These are phyloP conservation scores for Phytophthora pini DNA, from an alignment of 352 stramenopile genomes.

Conservation along the genomic window DNA sequence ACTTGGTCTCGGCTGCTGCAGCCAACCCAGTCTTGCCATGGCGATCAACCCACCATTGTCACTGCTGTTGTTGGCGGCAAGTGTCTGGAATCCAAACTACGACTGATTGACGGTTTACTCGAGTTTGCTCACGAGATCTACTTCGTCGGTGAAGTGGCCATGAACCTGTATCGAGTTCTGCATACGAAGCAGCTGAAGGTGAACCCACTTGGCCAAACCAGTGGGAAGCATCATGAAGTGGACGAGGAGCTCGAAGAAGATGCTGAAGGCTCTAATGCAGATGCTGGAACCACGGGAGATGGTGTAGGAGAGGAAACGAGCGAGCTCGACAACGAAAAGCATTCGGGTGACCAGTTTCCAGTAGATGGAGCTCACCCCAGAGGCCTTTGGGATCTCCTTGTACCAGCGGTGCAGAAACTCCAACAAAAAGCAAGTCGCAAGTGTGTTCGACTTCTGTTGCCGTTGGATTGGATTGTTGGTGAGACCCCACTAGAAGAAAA, in stretches of 20 bases:
- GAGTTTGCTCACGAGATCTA: constrained; percentile 66
- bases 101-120: constrained; percentile 69
- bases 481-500: constrained; percentile 57
- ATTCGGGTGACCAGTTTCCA: background rate
- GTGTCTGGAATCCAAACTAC: constrained; percentile 59
- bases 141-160: constrained; percentile 70
- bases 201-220: background rate
- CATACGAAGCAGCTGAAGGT: constrained; percentile 26
- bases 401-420: constrained; percentile 55
- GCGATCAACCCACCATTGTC: background rate
- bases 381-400: constrained; percentile 44
- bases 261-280: background rate
- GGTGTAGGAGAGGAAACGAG: constrained; percentile 6
- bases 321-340: background rate
- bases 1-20: constrained; percentile 49
- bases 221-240: constrained; percentile 5
- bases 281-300: constrained; percentile 4
- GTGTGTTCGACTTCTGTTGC: constrained; percentile 58
- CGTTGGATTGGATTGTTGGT: constrained; percentile 69
- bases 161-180: constrained; percentile 61
- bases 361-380: background rate
- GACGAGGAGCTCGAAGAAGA: constrained; percentile 18
- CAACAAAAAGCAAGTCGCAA: constrained; percentile 73
- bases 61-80: constrained; percentile 66
- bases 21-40: background rate